These are phyloP conservation scores for Capronia americana DNA, from an alignment of 2,329 filamentous ascomycete genomes.

Conservation along the genomic window DNA sequence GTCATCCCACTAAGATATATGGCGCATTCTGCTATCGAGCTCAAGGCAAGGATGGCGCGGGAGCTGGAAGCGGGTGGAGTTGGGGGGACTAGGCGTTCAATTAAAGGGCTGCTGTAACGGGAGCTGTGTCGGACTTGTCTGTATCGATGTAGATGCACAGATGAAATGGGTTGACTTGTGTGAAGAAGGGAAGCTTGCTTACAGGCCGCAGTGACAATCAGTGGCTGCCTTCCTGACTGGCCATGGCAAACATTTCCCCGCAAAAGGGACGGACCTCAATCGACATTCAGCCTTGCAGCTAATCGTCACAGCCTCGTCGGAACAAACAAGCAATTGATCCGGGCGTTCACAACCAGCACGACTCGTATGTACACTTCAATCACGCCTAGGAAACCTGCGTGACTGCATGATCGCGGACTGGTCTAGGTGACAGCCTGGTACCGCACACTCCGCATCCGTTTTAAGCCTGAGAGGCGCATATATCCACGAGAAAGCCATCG, in stretches of 20 bases:
- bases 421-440: constrained; percentile 37
- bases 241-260: background rate
- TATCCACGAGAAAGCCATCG: constrained; percentile 34
- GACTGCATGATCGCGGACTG: background rate
- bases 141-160: background rate
- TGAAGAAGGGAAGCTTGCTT: background rate
- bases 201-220: background rate
- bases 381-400: background rate
- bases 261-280: background rate
- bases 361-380: background rate
- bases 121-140: background rate
- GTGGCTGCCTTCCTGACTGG: background rate
- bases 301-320: background rate
- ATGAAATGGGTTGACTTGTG: background rate
- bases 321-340: background rate
- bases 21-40: background rate
- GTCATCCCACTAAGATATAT: constrained; percentile 5
- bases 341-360: background rate
- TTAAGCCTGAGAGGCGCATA: no score
- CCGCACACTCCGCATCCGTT: constrained; percentile 51
- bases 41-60: background rate
- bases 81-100: background rate
- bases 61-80: background rate
- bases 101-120: background rate
- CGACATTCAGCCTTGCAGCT: background rate